Conservation (phyloP, 2,329 filamentous ascomycete species). For the Helminthosporium solani region DNA sequence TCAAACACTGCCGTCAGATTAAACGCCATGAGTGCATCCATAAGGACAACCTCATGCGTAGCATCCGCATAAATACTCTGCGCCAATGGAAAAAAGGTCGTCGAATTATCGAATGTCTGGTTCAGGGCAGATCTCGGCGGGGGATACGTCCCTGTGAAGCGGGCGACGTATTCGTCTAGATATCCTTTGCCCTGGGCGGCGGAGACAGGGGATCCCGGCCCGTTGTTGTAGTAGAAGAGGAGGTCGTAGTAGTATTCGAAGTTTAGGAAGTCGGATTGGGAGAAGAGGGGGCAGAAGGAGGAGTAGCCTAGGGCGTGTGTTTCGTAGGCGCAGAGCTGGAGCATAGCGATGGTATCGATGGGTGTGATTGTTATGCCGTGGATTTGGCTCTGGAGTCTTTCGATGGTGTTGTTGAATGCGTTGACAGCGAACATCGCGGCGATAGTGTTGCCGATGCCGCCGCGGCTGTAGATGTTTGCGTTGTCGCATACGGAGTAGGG, state of each 20-base stretch:
- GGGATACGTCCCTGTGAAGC: constrained; percentile 29
- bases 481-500: constrained; percentile 33
- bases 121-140: constrained; percentile 21
- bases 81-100: constrained; percentile 47
- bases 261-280: constrained; percentile 46
- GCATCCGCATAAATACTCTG: constrained; percentile 48
- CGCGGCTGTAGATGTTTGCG: constrained; percentile 26
- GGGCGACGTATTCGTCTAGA: constrained; percentile 31
- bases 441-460: constrained; percentile 29
- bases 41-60: constrained; percentile 46
- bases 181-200: constrained; percentile 37
- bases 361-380: constrained; percentile 32
- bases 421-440: constrained; percentile 24
- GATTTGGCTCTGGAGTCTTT: constrained; percentile 29
- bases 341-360: constrained; percentile 43
- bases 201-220: constrained; percentile 30
- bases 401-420: constrained; percentile 32
- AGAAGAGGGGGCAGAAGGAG: constrained; percentile 46
- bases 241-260: constrained; percentile 50
- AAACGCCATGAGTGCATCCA: constrained; percentile 31
- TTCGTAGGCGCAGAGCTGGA: constrained; percentile 41
- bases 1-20: constrained; percentile 34
- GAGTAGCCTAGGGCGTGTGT: constrained; percentile 47
- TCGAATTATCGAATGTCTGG: constrained; percentile 42
- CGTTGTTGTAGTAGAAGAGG: constrained; percentile 40